phyloP scores from a whole-genome alignment of 352 stramenopile genomes.

The Phytophthora rubi region DNA sequence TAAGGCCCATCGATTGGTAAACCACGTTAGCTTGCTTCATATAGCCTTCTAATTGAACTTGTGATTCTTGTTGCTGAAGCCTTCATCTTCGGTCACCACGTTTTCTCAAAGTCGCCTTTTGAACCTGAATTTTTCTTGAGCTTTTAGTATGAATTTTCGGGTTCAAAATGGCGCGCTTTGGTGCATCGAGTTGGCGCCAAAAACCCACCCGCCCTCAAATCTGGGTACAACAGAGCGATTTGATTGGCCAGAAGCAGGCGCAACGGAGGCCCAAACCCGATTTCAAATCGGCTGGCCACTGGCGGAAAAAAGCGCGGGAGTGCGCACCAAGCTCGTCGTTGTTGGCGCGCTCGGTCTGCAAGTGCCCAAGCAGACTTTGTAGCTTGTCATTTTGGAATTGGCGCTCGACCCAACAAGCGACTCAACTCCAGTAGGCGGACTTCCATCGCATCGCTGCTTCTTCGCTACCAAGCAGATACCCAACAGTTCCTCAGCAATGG shows the following conservation, averaged over 20 bases:
- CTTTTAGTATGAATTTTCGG: conserved; percentile 5
- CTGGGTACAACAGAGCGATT: not conserved
- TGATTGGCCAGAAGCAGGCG: conserved; percentile 23
- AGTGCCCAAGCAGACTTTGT: not conserved
- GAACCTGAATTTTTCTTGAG: not conserved
- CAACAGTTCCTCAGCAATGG: conserved; percentile 33
- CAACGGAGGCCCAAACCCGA: conserved; percentile 6
- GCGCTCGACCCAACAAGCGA: conserved; percentile 29
- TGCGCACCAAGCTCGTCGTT: conserved; percentile 7
- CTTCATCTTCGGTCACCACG: not conserved
- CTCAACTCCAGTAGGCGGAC: not conserved
- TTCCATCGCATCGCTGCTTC: not conserved
- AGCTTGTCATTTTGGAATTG: conserved; percentile 44
- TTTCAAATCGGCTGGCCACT: conserved; percentile 25
- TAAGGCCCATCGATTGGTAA: not conserved
- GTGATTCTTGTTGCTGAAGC: not conserved
- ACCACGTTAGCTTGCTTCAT: conserved; percentile 11
- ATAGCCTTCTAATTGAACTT: conserved; percentile 3
- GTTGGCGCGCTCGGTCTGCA: conserved; percentile 2
- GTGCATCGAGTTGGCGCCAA: conserved; percentile 19
- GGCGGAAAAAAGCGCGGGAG: conserved; percentile 38
- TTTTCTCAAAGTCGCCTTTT: conserved; percentile 5
- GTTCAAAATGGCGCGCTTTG: conserved; percentile 22
- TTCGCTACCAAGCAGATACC: not conserved
- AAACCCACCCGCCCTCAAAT: conserved; percentile 18